These are phyloP conservation scores for Fusarium sororula DNA, from an alignment of 2,329 filamentous ascomycete species.

Conservation along the genomic window DNA sequence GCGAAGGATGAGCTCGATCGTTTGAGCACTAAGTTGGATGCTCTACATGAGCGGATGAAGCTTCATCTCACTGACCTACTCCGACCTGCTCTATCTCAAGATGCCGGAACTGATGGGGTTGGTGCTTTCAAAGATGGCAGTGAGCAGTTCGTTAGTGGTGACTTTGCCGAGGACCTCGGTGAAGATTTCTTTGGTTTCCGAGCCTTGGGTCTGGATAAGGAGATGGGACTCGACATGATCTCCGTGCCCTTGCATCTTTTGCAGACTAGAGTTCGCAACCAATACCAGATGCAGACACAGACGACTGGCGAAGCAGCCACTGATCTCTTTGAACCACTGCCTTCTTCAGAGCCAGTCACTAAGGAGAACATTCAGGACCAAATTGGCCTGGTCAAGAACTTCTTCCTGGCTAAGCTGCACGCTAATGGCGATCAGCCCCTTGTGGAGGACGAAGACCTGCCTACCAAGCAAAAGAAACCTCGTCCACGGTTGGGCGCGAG, in stretches of 20 bases:
- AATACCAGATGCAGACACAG: slow-evolving; percentile 79
- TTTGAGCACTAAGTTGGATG: slow-evolving; percentile 77
- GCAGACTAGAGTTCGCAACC: slow-evolving; percentile 87
- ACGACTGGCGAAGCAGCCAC: slow-evolving; percentile 67
- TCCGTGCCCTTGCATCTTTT: slow-evolving; percentile 94
- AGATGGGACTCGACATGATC: slow-evolving; percentile 87
- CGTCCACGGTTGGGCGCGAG: slow-evolving; percentile 73
- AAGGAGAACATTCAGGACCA: slow-evolving; percentile 79
- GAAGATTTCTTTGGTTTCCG: slow-evolving; percentile 99
- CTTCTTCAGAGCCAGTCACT: slow-evolving; percentile 80
- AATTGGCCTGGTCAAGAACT: slow-evolving; percentile 88
- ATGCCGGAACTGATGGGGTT: slow-evolving; percentile 83
- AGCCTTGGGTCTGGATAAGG: slow-evolving; percentile 89
- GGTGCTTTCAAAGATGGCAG: slow-evolving; percentile 95
- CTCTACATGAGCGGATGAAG: slow-evolving; percentile 95
- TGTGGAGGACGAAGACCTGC: slow-evolving; percentile 93
- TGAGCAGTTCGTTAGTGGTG: slow-evolving; percentile 94
- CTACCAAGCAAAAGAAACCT: slow-evolving; percentile 85
- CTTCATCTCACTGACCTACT: slow-evolving; percentile 90
- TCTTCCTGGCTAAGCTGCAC: slow-evolving; percentile 89
- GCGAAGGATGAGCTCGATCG: slow-evolving; percentile 94
- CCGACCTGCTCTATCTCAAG: slow-evolving; percentile 80
- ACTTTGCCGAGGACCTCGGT: slow-evolving; percentile 96
- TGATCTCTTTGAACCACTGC: slow-evolving; percentile 72
- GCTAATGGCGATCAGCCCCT: slow-evolving; percentile 83